These are phyloP conservation scores for Penicillium sp. DNA, from an alignment of 2,329 filamentous ascomycete genomes.

Conservation along the genomic window DNA sequence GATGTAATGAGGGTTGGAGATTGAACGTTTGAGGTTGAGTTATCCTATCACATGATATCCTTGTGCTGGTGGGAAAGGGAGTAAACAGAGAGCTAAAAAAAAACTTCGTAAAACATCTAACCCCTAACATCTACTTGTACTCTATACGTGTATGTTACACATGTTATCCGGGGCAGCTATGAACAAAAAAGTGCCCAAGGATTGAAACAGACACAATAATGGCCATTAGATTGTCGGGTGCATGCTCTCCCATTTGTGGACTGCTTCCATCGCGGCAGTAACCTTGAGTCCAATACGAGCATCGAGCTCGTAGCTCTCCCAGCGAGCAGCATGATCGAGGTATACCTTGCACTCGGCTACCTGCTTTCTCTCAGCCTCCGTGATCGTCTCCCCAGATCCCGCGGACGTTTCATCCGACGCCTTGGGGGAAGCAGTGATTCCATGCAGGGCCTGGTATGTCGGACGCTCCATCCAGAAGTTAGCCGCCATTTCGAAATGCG, in stretches of 20 bases:
- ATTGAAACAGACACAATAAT: background rate
- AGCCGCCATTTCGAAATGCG: slow-evolving; percentile 83
- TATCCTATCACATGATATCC: background rate
- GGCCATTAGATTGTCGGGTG: slow-evolving; percentile 19
- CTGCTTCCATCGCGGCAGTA: slow-evolving; percentile 47
- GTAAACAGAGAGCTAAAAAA: background rate
- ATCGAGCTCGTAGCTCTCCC: slow-evolving; percentile 64
- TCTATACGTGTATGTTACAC: slow-evolving; percentile 7
- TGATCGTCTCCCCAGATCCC: background rate
- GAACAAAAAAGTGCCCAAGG: background rate
- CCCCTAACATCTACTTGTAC: slow-evolving; percentile 2
- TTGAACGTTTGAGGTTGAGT: background rate
- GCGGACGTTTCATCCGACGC: slow-evolving; percentile 4
- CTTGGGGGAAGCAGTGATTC: slow-evolving; percentile 7
- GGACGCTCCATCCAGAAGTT: slow-evolving; percentile 70
- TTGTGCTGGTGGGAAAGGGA: background rate
- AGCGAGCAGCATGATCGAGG: slow-evolving; percentile 57
- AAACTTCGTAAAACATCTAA: background rate
- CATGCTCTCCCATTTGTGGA: slow-evolving; percentile 44
- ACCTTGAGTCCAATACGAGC: slow-evolving; percentile 54
- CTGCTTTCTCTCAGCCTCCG: slow-evolving; percentile 36
- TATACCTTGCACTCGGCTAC: slow-evolving; percentile 56
- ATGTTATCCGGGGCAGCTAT: background rate
- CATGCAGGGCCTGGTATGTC: slow-evolving; percentile 39
- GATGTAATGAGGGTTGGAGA: background rate